A percentile compares a stretch with the other conserved stretches of the same genome.
Evolutionary conservation across 768 basidiomycete species (phyloP).

Genomic region (Mycena latifolia): DNA sequence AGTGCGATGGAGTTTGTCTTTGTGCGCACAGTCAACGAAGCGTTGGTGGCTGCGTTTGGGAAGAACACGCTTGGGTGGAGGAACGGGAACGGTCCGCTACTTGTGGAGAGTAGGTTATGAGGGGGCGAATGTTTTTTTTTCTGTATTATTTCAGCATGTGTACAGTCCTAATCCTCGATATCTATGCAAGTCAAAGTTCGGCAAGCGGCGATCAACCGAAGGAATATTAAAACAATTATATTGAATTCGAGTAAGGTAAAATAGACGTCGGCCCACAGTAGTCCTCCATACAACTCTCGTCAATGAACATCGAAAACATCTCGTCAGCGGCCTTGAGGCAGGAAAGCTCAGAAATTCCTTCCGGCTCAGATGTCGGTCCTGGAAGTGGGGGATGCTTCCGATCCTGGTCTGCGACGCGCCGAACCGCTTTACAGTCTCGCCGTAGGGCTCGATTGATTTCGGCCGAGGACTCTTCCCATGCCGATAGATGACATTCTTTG

Average conservation of each 20-base stretch:
- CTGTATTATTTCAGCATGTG: too few species aligned
- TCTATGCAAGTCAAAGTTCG: conserved; percentile 2
- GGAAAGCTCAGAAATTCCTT: conserved; percentile 4
- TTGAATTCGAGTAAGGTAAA: too few species aligned
- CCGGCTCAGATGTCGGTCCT: background rate
- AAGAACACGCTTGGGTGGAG: conserved; percentile 76
- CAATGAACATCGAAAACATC: conserved; percentile 31
- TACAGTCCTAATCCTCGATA: too few species aligned
- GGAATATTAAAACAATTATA: background rate
- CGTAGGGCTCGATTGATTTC: too few species aligned
- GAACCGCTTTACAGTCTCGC: background rate
- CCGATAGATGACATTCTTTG: too few species aligned
- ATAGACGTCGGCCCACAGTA: background rate
- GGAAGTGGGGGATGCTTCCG: too few species aligned
- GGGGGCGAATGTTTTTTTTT: background rate
- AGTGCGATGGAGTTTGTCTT: conserved; percentile 86
- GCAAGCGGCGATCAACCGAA: too few species aligned
- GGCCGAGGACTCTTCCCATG: background rate
- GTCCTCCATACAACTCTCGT: conserved; percentile 30
- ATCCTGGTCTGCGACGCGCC: too few species aligned
- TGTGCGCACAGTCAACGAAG: conserved; percentile 83
- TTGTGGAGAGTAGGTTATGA: conserved; percentile 68
- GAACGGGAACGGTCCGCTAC: conserved; percentile 60
- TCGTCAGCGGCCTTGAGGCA: conserved; percentile 24
- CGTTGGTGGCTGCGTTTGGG: conserved; percentile 87